Evolutionary conservation across 2,329 filamentous ascomycete genomes (phyloP).

Genomic region (Cordyceps javanica): DNA sequence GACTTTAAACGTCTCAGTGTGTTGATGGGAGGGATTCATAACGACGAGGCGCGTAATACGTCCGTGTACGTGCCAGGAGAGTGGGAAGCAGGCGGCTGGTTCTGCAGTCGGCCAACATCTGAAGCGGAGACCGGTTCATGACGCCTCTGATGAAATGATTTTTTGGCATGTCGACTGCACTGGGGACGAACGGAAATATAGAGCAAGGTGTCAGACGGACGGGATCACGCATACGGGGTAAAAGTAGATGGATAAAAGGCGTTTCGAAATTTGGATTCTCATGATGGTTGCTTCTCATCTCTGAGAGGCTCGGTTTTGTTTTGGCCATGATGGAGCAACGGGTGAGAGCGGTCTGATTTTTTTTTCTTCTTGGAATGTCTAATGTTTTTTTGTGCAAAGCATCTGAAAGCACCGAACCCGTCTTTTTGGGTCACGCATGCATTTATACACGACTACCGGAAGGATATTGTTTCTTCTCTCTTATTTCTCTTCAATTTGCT

Average conservation of each 20-base stretch:
- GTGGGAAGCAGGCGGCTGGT: slow-evolving; percentile 89
- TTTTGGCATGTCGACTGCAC: neutral
- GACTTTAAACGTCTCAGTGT: slow-evolving; percentile 69
- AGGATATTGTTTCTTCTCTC: neutral
- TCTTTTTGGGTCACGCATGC: neutral
- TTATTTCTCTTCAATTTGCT: neutral
- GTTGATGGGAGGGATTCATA: slow-evolving; percentile 63
- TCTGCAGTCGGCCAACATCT: slow-evolving; percentile 28
- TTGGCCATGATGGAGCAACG: neutral
- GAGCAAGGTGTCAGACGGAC: neutral
- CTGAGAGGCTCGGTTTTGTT: neutral
- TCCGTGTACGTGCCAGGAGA: slow-evolving; percentile 64
- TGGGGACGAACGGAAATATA: neutral
- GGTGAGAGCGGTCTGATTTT: neutral
- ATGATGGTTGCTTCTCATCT: neutral
- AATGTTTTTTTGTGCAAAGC: neutral
- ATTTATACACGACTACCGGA: neutral
- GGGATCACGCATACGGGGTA: neutral
- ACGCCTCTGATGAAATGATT: neutral
- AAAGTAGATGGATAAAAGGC: neutral
- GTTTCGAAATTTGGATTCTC: neutral
- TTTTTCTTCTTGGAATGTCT: neutral
- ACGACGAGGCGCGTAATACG: slow-evolving; percentile 49
- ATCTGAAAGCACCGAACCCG: neutral
- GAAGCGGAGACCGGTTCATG: neutral